Percentiles rank a stretch among this genome's conserved stretches.
Conservation (phyloP, 495 filamentous ascomycete species). For the Aspergillus haitiensis region DNA sequence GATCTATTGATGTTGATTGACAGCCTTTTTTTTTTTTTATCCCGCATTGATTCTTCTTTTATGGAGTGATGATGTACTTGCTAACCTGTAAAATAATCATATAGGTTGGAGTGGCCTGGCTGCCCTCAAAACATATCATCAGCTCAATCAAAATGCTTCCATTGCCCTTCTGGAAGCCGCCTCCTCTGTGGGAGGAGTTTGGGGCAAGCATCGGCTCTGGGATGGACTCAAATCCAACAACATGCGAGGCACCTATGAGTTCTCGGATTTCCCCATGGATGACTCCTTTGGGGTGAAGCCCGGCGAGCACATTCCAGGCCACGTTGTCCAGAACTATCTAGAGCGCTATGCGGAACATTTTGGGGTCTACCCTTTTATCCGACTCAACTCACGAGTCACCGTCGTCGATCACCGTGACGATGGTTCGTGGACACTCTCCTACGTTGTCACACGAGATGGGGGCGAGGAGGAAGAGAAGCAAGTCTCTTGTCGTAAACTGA, state of each 20-base stretch:
- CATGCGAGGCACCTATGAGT: slow-evolving; percentile 65
- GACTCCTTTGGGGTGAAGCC: slow-evolving; percentile 57
- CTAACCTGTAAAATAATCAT: neutral
- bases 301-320: slow-evolving; percentile 68
- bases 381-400: slow-evolving; percentile 52
- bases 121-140: slow-evolving; percentile 58
- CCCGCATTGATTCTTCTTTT: too few species aligned
- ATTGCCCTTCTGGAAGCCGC: slow-evolving; percentile 56
- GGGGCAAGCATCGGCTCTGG: slow-evolving; percentile 65
- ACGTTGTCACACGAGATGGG: slow-evolving; percentile 1
- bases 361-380: slow-evolving; percentile 54
- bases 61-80: too few species aligned
- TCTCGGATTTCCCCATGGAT: slow-evolving; percentile 73
- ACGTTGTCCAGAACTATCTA: slow-evolving; percentile 65
- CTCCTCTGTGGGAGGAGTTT: slow-evolving; percentile 65
- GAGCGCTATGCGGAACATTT: slow-evolving; percentile 61
- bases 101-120: slow-evolving; percentile 61
- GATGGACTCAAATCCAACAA: slow-evolving; percentile 67
- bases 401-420: slow-evolving; percentile 48
- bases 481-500: slow-evolving; percentile 57
- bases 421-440: slow-evolving; percentile 44
- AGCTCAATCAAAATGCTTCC: slow-evolving; percentile 50
- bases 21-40: neutral
- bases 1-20: neutral
- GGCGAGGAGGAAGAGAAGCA: neutral